Evolutionary conservation across 305 asterid genomes (phyloP), one percentile per base, ranked within the genome.

Genomic region (Withania somnifera): DNA sequence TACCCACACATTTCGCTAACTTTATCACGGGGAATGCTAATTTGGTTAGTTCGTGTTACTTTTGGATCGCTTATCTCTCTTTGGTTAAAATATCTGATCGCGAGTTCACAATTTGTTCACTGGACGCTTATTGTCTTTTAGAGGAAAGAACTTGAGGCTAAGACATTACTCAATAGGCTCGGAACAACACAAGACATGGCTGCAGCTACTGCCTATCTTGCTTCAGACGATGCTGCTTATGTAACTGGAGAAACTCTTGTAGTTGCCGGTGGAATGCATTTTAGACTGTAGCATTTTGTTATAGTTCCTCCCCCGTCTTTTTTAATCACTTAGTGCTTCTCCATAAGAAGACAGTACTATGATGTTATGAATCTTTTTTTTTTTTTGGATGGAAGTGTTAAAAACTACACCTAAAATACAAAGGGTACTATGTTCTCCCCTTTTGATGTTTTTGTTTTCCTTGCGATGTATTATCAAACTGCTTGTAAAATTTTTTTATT

Each of bases 171-270:
- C 11, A 85, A 85, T 69, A 90, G 96, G 81, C 95, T 94, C 3
- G 98, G 99, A 73, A 92, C 92, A 51, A 85, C 95, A 10, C 89
- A 87, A 78, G 99, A 94, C 84, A 93, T 93, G 97, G 98, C 94
- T 19, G 94, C 98, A 2, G 99, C 99, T 58, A 84, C 85, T 1
- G 97, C 99, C 38, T 93, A 88, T 86, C 87, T 95, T 89, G 97
- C 97, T 32, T 95, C 97, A 0, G 96, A 92, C 11, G 99, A 93
- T 82, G 97, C 98, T 81, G 84, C 95, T 26, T 93, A 93, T 82
- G 86, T 95, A 6, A 92, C 97, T 0, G 98, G 98, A 54, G 99
- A 95, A 86, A 89, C 90, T 61, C 83, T 95, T 84, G 91, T 91
- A 40, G 94, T 93, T 71, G 97, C 97, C 24, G 98, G 99, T 57